Base-by-base conservation (phyloP, 768 basidiomycete species). In the Jaapia argillacea region DNA sequence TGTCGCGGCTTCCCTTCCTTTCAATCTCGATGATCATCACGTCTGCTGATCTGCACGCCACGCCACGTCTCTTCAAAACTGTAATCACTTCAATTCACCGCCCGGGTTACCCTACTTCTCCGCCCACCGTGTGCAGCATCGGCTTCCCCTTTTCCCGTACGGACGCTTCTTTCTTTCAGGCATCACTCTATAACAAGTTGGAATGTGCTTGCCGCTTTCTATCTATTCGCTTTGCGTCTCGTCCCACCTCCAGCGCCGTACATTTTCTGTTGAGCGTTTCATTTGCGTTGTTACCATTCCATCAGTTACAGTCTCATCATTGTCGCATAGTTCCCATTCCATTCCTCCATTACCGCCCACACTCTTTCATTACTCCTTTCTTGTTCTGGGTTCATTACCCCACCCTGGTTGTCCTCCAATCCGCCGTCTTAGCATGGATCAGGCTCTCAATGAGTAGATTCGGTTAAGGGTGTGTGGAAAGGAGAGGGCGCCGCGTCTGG, bases 121-220 rank as follows among this genome's bases (percentile, higher is more conserved):
- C n/a, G n/a, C n/a, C n/a, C n/a, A n/a, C n/a, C n/a, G n/a, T n/a
- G n/a, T n/a, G n/a, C n/a, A n/a, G n/a, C n/a, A n/a, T n/a, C n/a
- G n/a, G 63, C 62, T 63, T 71, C 62, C 60, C 52, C 53, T 64
- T 62, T 48, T 63, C 62, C 62, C 61, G 68, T 64, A 82, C 80
- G 83, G 83, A 85, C 83, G 83, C 81, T 80, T 63, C 73, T 79
- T 75, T 61, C 67, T 70, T 81, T 76, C 77, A 79, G 52, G 71
- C 52, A 50, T 44, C 44, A 44, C 46, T 43, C 46, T 42, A 24
- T 33, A 49, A 39, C 21, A 42, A 53, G 43, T 27, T 52, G 43
- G 38, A 45, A 39, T 35, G 36, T 47, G 42, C 50, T 45, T 41
- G 40, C 47, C 42, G 41, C 45, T 42, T 43, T 43, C 52, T 53